A percentile compares a stretch with the other conserved stretches of the same genome.
Evolutionary conservation across 495 filamentous ascomycete species (phyloP).

Genomic region (Astrothelium macrocarpum): DNA sequence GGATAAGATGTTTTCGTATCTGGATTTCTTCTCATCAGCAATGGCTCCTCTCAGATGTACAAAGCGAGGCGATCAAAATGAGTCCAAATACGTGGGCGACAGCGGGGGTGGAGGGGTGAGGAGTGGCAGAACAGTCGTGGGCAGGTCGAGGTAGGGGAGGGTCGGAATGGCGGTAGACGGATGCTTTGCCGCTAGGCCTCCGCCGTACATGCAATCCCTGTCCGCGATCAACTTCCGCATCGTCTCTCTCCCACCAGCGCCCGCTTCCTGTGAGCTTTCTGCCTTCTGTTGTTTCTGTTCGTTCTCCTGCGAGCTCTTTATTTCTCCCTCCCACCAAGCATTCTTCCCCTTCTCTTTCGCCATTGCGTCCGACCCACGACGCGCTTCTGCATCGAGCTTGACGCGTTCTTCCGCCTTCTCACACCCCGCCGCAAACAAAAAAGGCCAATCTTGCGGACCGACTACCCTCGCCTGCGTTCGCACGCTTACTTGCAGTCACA

Average conservation of each 20-base stretch:
- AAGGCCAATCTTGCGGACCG: not conserved
- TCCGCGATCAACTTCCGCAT: slow-evolving; percentile 4
- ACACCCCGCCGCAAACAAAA: slow-evolving; percentile 5
- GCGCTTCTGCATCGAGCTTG: not conserved
- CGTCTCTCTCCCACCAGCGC: not conserved
- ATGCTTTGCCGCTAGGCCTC: slow-evolving; percentile 6
- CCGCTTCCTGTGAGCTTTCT: not conserved
- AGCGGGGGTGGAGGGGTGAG: slow-evolving; percentile 7
- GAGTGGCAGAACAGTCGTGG: not conserved
- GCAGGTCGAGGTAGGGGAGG: not conserved
- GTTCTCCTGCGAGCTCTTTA: not conserved
- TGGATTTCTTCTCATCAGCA: not conserved
- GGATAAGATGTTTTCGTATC: not conserved
- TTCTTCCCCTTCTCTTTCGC: not conserved
- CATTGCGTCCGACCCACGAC: not conserved
- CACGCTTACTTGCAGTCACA: not conserved
- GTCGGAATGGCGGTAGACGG: slow-evolving; percentile 1
- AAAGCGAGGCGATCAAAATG: slow-evolving; percentile 16
- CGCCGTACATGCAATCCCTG: slow-evolving; percentile 4
- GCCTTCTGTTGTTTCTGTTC: slow-evolving; percentile 1
- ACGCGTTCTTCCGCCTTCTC: not conserved
- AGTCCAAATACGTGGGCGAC: slow-evolving; percentile 24
- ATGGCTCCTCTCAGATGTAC: too few relatives aligned
- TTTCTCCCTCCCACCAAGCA: not conserved
- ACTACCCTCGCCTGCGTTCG: not conserved